phyloP scores from a whole-genome alignment of 352 stramenopile genomes.

The Globisporangium lucens region DNA sequence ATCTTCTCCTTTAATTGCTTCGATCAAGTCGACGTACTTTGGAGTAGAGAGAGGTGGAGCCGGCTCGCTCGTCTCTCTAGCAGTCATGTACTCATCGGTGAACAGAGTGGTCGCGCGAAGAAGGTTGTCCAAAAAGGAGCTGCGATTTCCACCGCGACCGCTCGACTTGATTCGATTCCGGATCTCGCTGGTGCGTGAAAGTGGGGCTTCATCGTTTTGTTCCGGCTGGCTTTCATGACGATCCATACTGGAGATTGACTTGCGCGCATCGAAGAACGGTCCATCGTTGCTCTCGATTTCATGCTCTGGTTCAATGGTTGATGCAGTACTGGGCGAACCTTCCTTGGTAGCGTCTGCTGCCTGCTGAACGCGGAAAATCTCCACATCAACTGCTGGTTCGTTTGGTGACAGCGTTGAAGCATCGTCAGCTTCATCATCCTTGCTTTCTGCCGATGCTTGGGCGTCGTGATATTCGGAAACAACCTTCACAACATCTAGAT shows the following conservation, averaged over 20 bases:
- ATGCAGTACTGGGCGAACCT: not conserved
- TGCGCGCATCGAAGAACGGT: slow-evolving; percentile 10
- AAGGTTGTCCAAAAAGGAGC: slow-evolving; percentile 18
- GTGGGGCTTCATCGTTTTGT: slow-evolving; percentile 7
- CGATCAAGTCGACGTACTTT: slow-evolving; percentile 15
- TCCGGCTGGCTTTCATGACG: not conserved
- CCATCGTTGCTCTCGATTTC: slow-evolving; percentile 32
- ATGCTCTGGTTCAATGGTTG: slow-evolving; percentile 37
- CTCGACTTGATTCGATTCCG: slow-evolving; percentile 14
- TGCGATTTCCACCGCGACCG: slow-evolving; percentile 5
- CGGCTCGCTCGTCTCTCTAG: slow-evolving; percentile 11
- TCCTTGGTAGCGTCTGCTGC: not conserved
- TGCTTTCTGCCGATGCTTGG: not conserved
- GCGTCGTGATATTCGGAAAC: slow-evolving; percentile 11
- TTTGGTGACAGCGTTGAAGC: not conserved
- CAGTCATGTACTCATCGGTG: slow-evolving; percentile 21
- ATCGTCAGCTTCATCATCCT: not conserved
- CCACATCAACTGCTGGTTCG: not conserved
- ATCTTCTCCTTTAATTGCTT: slow-evolving; percentile 5
- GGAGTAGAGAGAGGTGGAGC: slow-evolving; percentile 10
- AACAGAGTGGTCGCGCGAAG: slow-evolving; percentile 15
- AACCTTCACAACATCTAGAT: slow-evolving; percentile 11
- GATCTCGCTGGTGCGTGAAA: slow-evolving; percentile 15
- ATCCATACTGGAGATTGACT: not conserved
- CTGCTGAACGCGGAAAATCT: slow-evolving; percentile 1